Conservation (phyloP, 495 filamentous ascomycete genomes). For the Penicillium parvum region DNA sequence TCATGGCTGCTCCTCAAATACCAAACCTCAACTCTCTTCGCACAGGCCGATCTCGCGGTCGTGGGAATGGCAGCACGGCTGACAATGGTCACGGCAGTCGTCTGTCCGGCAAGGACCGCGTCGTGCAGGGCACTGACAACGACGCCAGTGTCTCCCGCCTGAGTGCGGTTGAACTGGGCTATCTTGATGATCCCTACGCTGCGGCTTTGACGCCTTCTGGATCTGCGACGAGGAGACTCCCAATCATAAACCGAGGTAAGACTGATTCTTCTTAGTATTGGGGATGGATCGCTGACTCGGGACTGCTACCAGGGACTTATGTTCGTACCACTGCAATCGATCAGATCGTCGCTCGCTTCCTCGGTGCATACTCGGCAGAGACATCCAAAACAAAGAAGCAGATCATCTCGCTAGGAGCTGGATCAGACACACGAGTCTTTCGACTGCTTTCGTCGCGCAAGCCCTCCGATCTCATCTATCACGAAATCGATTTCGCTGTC, state of each 20-base stretch:
- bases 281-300: conserved; percentile 2
- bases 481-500: conserved; percentile 85
- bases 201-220: conserved; percentile 53
- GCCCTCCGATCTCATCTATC: conserved; percentile 58
- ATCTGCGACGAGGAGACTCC: conserved; percentile 54
- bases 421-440: conserved; percentile 85
- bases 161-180: conserved; percentile 84
- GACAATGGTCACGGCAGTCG: conserved; percentile 21
- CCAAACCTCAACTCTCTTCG: conserved; percentile 71
- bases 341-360: conserved; percentile 66
- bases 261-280: background rate
- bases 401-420: conserved; percentile 90
- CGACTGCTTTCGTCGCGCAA: conserved; percentile 51
- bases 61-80: conserved; percentile 22
- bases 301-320: conserved; percentile 69
- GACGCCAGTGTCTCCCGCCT: conserved; percentile 85
- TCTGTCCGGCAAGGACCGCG: conserved; percentile 45
- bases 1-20: conserved; percentile 69
- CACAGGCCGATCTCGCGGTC: conserved; percentile 44
- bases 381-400: conserved; percentile 53
- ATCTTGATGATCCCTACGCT: conserved; percentile 79
- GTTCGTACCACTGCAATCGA: conserved; percentile 87
- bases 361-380: conserved; percentile 33
- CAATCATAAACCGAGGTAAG: conserved; percentile 89
- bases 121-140: conserved; percentile 84